Conservation (phyloP, 2,329 filamentous ascomycete genomes). For the Thielaviopsis musarum region DNA sequence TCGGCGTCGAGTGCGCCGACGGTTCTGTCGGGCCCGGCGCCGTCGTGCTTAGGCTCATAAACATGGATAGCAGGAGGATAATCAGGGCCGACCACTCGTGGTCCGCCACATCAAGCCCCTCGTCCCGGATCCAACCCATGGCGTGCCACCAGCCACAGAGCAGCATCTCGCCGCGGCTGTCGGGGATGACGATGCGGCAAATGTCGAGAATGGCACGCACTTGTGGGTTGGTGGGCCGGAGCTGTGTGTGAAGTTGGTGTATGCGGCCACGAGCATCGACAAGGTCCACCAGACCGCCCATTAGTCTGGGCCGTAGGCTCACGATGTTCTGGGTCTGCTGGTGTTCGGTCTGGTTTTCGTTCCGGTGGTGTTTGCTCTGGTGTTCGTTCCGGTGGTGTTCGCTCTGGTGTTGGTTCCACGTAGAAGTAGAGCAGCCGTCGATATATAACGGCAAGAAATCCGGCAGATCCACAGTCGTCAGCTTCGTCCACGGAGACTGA, state of each 20-base stretch:
- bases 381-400: no score
- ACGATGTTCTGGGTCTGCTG: constrained; percentile 31
- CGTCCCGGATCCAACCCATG: constrained; percentile 47
- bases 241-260: constrained; percentile 50
- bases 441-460: constrained; percentile 25
- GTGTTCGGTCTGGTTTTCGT: no score
- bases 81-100: constrained; percentile 54
- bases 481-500: constrained; percentile 58
- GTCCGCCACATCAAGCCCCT: constrained; percentile 30
- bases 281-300: constrained; percentile 47
- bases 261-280: constrained; percentile 42
- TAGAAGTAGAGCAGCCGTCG: constrained; percentile 26
- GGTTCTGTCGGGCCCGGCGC: constrained; percentile 15
- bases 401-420: no score
- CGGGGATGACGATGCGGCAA: constrained; percentile 46
- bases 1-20: not conserved
- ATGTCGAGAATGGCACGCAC: constrained; percentile 43
- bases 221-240: constrained; percentile 47
- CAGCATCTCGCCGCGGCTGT: constrained; percentile 41
- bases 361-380: no score
- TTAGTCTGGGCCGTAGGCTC: constrained; percentile 40
- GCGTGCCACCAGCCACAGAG: constrained; percentile 58
- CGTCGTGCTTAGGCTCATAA: constrained; percentile 35
- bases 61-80: constrained; percentile 46
- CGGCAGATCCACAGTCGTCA: constrained; percentile 50